Conservation (phyloP, 169 alveolate species). For the Theileria equi region DNA sequence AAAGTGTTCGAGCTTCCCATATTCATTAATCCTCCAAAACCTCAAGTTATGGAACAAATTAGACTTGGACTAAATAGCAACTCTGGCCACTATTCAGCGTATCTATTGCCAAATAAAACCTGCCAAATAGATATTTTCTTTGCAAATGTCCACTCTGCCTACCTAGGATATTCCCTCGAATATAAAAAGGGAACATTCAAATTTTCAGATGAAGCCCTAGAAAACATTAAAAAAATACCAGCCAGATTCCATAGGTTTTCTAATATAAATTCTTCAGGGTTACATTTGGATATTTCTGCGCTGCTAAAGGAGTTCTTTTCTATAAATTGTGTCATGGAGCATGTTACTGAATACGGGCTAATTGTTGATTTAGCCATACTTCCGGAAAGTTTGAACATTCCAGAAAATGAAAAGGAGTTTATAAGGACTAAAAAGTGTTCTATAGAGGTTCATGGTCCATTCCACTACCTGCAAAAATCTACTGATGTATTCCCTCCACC, state of each 20-base stretch:
- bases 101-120: conserved; percentile 6
- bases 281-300: conserved; percentile 28
- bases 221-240: conserved; percentile 10
- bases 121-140: conserved; percentile 12
- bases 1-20: conserved; percentile 22
- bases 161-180: conserved; percentile 16
- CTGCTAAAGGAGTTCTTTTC: conserved; percentile 30
- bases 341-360: conserved; percentile 23
- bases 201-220: conserved; percentile 15
- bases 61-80: conserved; percentile 16
- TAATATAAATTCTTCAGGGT: conserved; percentile 27
- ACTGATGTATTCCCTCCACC: conserved; percentile 51
- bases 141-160: conserved; percentile 27
- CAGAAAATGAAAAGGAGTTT: conserved; percentile 19
- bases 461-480: conserved; percentile 50
- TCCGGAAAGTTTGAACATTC: conserved; percentile 16
- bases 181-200: neutral
- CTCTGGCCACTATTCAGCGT: conserved; percentile 2
- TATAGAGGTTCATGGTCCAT: conserved; percentile 54
- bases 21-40: conserved; percentile 27
- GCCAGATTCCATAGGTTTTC: neutral
- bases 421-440: conserved; percentile 35
- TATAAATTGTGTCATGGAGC: conserved; percentile 22
- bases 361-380: conserved; percentile 35
- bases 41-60: conserved; percentile 38